Evolutionary conservation across 345 rosid genomes (phyloP), one percentile per base, ranked within the genome.

Genomic region (Tarenaya hassleriana): DNA sequence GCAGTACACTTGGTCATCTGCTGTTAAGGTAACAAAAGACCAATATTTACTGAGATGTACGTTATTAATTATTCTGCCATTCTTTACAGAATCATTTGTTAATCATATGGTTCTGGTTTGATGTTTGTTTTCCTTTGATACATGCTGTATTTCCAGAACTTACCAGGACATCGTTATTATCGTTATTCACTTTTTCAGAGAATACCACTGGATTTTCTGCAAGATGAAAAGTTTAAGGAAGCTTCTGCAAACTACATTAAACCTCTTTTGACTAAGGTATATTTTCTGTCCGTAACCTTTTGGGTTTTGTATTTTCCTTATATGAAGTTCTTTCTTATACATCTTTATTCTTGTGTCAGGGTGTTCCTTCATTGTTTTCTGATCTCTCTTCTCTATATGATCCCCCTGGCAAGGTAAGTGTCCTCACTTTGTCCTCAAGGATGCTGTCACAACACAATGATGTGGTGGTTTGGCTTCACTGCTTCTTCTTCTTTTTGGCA

Each of bases 291-390:
- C 45, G 12, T 37, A 44, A 21, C 16, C 21, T 56, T 41, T 56
- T 61, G 10, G 16, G 5, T 24, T 44, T 56, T 50, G 10, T 43
- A 37, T 47, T 15, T 8, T 70, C 42, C 16, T 31, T 32, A 42
- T 37, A 40, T 15, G 40, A 19, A 58, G 21, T 38, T 21, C 19
- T 41, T 35, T 54, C 57, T 60, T 53, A 66, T 34, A 55, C 27
- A 18, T 34, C n/a, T 48, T 61, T 42, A 41, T 60, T 34, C 16
- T 66, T 41, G 39, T 62, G 53, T 34, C 68, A 86, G 97, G 99
- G 99, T 51, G 97, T 94, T 66, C 97, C 99, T 67, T 94, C 99
- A 32, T 70, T 88, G 55, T 94, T 94, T 67, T 88, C 97, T 12
- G 96, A 88, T 62, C 97, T 94, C 69, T 94, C 97, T 52, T 78